These are phyloP conservation scores for Beauveria varroae DNA, from an alignment of 2,329 filamentous ascomycete genomes.

Conservation along the genomic window DNA sequence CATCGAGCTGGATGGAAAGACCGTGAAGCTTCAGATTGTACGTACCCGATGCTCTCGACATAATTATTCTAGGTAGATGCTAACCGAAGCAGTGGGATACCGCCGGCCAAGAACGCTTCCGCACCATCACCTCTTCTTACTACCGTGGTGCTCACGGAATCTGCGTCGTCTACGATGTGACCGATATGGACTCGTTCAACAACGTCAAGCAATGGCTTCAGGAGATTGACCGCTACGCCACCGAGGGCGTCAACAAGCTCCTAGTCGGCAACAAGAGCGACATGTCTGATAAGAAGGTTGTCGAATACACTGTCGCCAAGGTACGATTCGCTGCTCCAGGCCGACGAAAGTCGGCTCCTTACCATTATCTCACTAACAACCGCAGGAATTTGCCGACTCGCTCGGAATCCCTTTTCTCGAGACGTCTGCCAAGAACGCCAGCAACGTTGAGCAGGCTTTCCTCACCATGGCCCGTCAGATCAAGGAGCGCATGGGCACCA, in stretches of 20 bases:
- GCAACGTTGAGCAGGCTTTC: slow-evolving; percentile 99
- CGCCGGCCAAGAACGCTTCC: slow-evolving; percentile 97
- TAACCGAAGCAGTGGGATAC: slow-evolving; percentile 76
- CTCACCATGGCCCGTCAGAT: slow-evolving; percentile 99
- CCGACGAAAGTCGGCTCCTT: background rate
- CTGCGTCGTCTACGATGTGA: slow-evolving; percentile 99
- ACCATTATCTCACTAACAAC: background rate
- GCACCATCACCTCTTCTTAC: slow-evolving; percentile 98
- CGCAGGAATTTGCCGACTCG: slow-evolving; percentile 95
- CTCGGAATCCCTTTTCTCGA: slow-evolving; percentile 98
- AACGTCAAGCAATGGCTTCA: slow-evolving; percentile 99
- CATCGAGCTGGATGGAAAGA: slow-evolving; percentile 99
- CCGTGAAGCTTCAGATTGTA: slow-evolving; percentile 99
- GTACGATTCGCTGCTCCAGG: slow-evolving; percentile 42
- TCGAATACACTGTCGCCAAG: slow-evolving; percentile 99
- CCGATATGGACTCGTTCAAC: slow-evolving; percentile 99
- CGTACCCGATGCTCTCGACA: slow-evolving; percentile 27
- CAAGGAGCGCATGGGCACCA: slow-evolving; percentile 99
- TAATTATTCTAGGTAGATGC: background rate
- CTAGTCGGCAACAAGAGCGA: slow-evolving; percentile 99
- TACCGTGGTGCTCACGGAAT: slow-evolving; percentile 98
- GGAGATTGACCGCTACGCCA: slow-evolving; percentile 98
- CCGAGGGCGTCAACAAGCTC: slow-evolving; percentile 98
- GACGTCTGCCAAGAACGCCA: slow-evolving; percentile 98
- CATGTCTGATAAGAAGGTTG: slow-evolving; percentile 99